phyloP scores from a whole-genome alignment of 164 flowering plant genomes.

The Magnolia officinalis region DNA sequence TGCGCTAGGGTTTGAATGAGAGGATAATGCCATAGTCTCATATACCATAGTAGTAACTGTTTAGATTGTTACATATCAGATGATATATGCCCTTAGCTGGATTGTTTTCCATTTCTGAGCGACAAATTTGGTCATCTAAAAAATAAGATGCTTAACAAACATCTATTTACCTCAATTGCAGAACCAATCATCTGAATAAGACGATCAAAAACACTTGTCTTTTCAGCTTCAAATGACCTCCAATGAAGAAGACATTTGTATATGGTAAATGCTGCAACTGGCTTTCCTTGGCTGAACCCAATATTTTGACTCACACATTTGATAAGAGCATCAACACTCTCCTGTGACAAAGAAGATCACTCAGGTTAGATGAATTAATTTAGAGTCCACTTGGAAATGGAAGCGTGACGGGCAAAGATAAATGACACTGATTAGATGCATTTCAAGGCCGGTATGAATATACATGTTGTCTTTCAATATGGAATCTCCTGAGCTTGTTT shows the following conservation, averaged over 20 bases:
- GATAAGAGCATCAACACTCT: conserved; percentile 84
- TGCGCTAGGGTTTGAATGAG: not conserved
- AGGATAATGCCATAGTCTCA: not conserved
- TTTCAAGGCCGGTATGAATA: conserved; percentile 8
- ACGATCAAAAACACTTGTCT: conserved; percentile 68
- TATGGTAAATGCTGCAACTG: conserved; percentile 63
- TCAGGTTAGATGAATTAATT: not conserved
- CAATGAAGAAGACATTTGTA: conserved; percentile 65
- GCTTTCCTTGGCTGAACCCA: conserved; percentile 79
- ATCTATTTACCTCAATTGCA: conserved; percentile 49
- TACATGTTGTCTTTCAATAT: conserved; percentile 83
- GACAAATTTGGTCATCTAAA: not conserved
- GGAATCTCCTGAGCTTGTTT: conserved; percentile 56
- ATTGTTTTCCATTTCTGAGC: not conserved
- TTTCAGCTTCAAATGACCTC: conserved; percentile 72
- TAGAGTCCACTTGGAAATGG: not conserved
- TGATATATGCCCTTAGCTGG: not conserved
- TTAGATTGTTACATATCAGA: not conserved
- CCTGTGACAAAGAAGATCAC: conserved; percentile 45
- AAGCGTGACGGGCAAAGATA: not conserved
- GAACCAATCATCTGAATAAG: conserved; percentile 71
- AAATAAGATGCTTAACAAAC: not conserved
- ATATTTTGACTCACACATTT: conserved; percentile 72
- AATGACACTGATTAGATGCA: conserved; percentile 1
- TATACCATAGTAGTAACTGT: not conserved